phyloP scores from a whole-genome alignment of 78 protist species.

The Cyanophora paradoxa region DNA sequence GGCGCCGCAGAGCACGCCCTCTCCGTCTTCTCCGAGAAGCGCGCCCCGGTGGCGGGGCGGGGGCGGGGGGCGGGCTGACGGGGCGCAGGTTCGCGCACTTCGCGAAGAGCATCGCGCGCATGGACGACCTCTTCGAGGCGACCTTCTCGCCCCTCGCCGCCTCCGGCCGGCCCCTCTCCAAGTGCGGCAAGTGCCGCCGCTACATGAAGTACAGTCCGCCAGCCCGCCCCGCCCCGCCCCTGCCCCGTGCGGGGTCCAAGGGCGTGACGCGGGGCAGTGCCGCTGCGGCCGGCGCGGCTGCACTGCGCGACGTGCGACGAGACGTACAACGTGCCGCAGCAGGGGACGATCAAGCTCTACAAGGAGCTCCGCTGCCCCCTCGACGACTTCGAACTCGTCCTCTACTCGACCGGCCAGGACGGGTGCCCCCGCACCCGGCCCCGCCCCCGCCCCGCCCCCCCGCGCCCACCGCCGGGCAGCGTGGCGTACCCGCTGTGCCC shows the following conservation, averaged over 20 bases:
- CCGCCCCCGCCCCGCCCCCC: conserved; percentile 3
- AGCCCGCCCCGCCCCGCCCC: not conserved
- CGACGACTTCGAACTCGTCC: conserved; percentile 40
- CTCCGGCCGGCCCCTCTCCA: no score
- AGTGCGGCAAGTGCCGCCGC: no score
- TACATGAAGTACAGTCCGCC: not conserved
- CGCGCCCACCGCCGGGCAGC: not conserved
- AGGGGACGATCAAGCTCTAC: conserved; percentile 21
- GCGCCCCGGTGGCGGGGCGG: no score
- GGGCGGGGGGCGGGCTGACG: no score
- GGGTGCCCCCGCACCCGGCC: no score
- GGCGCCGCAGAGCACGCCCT: no score
- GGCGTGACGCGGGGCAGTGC: not conserved
- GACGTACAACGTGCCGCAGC: conserved; percentile 23
- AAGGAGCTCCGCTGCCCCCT: conserved; percentile 31
- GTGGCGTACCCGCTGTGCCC: not conserved
- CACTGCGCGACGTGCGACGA: conserved; percentile 34
- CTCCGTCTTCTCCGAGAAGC: no score
- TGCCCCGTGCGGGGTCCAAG: not conserved
- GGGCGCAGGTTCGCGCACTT: conserved; percentile 13
- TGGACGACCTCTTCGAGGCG: conserved; percentile 22
- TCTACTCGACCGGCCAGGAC: not conserved
- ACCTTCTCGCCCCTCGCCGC: not conserved
- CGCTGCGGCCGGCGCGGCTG: conserved; percentile 32
- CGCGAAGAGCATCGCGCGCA: not conserved